Evolutionary conservation across 768 basidiomycete species (phyloP).

Genomic region (Suillus occidentalis): DNA sequence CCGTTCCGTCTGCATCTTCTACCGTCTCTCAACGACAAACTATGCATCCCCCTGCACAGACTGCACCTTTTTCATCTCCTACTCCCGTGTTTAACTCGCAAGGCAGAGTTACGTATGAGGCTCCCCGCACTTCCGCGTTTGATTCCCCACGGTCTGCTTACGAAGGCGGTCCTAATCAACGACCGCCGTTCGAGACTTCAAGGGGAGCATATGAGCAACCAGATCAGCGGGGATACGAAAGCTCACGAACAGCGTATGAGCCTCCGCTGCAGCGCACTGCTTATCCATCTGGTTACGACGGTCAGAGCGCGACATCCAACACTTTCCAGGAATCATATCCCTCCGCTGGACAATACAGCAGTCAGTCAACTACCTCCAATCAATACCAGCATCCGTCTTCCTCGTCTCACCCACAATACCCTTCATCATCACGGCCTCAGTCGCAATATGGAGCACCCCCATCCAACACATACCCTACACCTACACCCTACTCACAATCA

Average conservation of each 20-base stretch:
- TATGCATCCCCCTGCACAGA: not conserved
- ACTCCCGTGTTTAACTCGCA: not conserved
- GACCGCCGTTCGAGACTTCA: not conserved
- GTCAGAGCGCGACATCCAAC: conserved; percentile 14
- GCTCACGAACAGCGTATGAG: conserved; percentile 26
- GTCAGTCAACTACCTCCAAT: conserved; percentile 22
- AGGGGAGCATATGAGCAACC: conserved; percentile 26
- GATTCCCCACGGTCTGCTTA: conserved; percentile 13
- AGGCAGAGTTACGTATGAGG: conserved; percentile 1
- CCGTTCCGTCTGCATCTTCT: not conserved
- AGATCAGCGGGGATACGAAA: conserved; percentile 32
- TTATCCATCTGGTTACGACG: conserved; percentile 26
- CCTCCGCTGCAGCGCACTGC: conserved; percentile 21
- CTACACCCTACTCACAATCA: conserved; percentile 26
- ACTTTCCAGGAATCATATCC: conserved; percentile 27
- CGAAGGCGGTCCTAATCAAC: conserved; percentile 10
- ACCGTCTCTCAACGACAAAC: not conserved
- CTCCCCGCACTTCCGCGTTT: not conserved
- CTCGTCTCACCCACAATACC: conserved; percentile 21
- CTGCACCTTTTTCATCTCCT: not conserved
- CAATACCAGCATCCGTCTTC: conserved; percentile 21
- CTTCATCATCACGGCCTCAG: conserved; percentile 27
- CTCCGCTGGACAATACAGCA: conserved; percentile 17
- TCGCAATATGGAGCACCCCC: conserved; percentile 17
- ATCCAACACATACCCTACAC: conserved; percentile 17